Evolutionary conservation across 202 grass and related monocot species (phyloP).

Genomic region (Saccharum hybrid): DNA sequence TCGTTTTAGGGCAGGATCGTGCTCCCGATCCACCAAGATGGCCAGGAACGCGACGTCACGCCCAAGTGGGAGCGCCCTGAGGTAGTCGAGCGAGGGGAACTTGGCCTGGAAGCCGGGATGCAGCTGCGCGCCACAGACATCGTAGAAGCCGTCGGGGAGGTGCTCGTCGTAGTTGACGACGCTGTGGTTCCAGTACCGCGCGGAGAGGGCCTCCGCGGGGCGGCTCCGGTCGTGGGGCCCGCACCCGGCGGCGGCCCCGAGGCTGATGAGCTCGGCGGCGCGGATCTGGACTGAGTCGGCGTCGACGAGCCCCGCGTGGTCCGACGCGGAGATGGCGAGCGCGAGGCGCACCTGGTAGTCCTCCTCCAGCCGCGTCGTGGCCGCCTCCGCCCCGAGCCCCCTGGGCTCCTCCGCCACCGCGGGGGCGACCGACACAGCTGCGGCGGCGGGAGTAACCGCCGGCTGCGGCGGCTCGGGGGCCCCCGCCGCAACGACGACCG

Average conservation of each 20-base stretch:
- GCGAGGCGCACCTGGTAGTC: conserved; percentile 95
- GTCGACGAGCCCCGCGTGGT: conserved; percentile 86
- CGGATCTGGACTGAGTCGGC: conserved; percentile 97
- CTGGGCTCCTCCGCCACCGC: conserved; percentile 29
- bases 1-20: conserved; percentile 58
- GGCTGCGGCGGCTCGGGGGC: conserved; percentile 30
- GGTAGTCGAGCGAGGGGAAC: conserved; percentile 64
- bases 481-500: conserved; percentile 29
- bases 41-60: conserved; percentile 53
- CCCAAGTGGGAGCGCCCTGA: conserved; percentile 44
- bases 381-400: conserved; percentile 51
- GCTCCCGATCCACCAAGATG: conserved; percentile 61
- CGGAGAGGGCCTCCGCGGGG: conserved; percentile 67
- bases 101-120: conserved; percentile 55
- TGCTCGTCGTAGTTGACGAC: conserved; percentile 88
- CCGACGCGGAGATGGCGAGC: conserved; percentile 86
- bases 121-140: conserved; percentile 65
- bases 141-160: conserved; percentile 83
- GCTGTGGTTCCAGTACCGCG: conserved; percentile 83
- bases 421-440: conserved; percentile 1
- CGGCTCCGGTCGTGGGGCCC: conserved; percentile 36
- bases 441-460: neutral
- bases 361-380: conserved; percentile 74
- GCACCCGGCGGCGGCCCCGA: conserved; percentile 43
- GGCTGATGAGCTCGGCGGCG: conserved; percentile 91